Percentiles rank a stretch among this genome's conserved stretches.
These are phyloP conservation scores for Pseudogymnoascus sp. DNA, from an alignment of 2,329 filamentous ascomycete species.

Conservation along the genomic window DNA sequence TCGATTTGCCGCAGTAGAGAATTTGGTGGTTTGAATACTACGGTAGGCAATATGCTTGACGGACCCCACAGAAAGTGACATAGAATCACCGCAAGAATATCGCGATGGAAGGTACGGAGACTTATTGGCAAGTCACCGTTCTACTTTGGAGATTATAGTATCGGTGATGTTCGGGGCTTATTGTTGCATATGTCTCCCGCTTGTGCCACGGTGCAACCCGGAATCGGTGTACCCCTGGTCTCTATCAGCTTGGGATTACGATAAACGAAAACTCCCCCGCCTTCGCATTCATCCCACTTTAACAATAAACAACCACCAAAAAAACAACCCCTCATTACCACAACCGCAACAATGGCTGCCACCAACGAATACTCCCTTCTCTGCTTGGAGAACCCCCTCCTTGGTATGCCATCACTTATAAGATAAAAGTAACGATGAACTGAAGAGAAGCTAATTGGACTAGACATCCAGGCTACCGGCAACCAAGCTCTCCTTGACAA, in stretches of 20 bases:
- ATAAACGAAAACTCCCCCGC: constrained; percentile 6
- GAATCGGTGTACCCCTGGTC: background rate
- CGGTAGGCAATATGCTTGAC: background rate
- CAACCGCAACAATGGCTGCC: constrained; percentile 55
- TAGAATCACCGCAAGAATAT: background rate
- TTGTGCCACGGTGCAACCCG: background rate
- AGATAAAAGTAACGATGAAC: background rate
- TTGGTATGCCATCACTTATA: constrained; percentile 55
- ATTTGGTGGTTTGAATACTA: background rate
- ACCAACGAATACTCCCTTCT: constrained; percentile 79
- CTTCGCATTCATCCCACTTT: constrained; percentile 11
- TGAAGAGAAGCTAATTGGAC: background rate
- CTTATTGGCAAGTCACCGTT: background rate
- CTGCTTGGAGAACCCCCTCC: constrained; percentile 93
- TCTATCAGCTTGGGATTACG: background rate
- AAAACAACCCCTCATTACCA: constrained; percentile 2
- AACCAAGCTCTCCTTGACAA: constrained; percentile 80
- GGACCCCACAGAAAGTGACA: background rate
- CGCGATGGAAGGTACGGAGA: background rate
- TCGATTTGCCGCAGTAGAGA: too few species aligned
- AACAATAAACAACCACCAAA: constrained; percentile 8
- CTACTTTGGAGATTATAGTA: background rate
- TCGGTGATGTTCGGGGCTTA: background rate
- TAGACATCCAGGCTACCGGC: constrained; percentile 86
- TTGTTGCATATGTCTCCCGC: background rate